Evolutionary conservation across 148 eudicot genomes (phyloP), one percentile per base, ranked within the genome.

Genomic region (Dysphania ambrosioides): DNA sequence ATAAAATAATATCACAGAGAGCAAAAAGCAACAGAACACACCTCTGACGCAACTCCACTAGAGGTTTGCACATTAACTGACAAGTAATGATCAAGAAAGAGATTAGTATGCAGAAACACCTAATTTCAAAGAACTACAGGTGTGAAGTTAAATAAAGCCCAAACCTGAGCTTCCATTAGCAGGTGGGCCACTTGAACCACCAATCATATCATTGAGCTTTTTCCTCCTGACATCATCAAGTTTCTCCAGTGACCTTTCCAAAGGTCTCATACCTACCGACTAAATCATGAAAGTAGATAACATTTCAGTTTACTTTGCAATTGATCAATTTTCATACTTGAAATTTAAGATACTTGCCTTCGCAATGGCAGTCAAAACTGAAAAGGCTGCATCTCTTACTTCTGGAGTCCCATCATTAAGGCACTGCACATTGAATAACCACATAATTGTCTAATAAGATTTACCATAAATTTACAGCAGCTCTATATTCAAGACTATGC

Each of bases 381-480:
- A 88, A 82, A 96, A 96, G 51, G 99, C 97, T 53, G 99, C 97
- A 89, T 96, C 99, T 81, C 99, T 89, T 51, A 96, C 99, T 1
- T 96, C 99, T 66, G 99, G 97, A 57, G 97, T 96, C 74, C 99
- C 99, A 80, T 96, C 99, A 87, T 96, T 93, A 26, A 96, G 95
- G 80, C 90, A 79, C 97, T 95, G 80, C 67, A 83, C 90, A 79
- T 97, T 95, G 79, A 64, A 83, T 58, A 69, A 4, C 26, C 8
- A 76, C 65, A 79, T 64, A 16, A 40, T 10, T 35, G 26, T 10
- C 21, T 11, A 12, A 65, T 72, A 21, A 72, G 30, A 31, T 27
- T 64, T 27, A 31, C 34, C 11, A 42, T 49, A 40, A 29, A 4
- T n/a, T 65, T 40, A 23, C 11, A 30, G 38, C 42, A 19, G 32